Evolutionary conservation across 139 green algal species (phyloP).

Genomic region (Chlorella sp.): DNA sequence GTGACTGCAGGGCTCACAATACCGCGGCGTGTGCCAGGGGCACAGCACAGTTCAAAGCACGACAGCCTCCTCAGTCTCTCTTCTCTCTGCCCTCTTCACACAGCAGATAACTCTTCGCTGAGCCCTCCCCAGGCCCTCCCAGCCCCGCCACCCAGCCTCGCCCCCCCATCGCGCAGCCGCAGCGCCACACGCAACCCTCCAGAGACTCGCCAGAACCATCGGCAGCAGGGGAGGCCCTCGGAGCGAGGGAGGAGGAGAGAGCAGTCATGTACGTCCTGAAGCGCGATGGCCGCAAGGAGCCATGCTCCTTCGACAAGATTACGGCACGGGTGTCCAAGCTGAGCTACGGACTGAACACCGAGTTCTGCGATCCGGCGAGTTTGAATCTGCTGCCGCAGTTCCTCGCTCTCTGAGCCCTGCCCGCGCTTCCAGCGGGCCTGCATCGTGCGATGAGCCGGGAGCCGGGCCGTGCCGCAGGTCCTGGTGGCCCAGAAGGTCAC

Average conservation of each 20-base stretch:
- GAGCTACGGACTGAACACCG: constrained; percentile 91
- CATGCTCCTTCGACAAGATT: constrained; percentile 99
- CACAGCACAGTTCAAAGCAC: no score
- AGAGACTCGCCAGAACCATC: no score
- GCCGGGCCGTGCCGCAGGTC: constrained; percentile 66
- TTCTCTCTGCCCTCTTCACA: not conserved
- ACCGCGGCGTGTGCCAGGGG: no score
- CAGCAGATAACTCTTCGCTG: not conserved
- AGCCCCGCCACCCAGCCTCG: no score
- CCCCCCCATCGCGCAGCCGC: no score
- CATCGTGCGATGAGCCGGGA: no score
- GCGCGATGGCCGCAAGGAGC: constrained; percentile 84
- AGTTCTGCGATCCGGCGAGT: constrained; percentile 93
- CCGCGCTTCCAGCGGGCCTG: not conserved
- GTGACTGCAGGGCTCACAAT: no score
- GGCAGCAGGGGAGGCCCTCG: no score
- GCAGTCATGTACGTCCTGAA: constrained; percentile 85
- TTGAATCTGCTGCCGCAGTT: not conserved
- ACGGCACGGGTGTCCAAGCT: constrained; percentile 97
- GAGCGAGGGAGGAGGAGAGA: no score
- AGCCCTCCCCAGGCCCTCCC: no score
- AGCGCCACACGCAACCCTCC: no score
- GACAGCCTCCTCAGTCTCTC: no score
- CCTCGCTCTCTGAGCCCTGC: not conserved
- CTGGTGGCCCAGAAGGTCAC: constrained; percentile 98